These are phyloP conservation scores for Amanita pallidorosea DNA, from an alignment of 768 basidiomycete species.

Conservation along the genomic window DNA sequence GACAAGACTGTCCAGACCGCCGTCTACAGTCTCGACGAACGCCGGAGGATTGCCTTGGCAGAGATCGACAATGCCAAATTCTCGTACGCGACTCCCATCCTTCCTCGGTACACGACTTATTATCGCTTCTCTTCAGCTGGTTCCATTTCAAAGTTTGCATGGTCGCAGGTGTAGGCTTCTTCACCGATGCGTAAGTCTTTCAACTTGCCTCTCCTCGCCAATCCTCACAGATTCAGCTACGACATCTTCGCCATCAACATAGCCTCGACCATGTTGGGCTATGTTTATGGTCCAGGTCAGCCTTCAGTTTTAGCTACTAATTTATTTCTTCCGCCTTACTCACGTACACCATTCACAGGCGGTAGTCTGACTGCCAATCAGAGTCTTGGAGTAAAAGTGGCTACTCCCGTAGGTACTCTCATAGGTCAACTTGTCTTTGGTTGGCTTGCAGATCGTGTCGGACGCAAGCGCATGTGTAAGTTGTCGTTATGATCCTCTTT, in stretches of 20 bases:
- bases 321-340: not conserved
- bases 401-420: slow-evolving; percentile 67
- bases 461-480: slow-evolving; percentile 75
- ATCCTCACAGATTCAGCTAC: slow-evolving; percentile 28
- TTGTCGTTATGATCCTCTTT: slow-evolving; percentile 8
- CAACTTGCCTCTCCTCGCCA: no score
- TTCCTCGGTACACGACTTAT: not conserved
- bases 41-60: slow-evolving; percentile 69
- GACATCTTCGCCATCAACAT: slow-evolving; percentile 91
- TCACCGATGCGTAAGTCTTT: slow-evolving; percentile 63
- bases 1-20: slow-evolving; percentile 12
- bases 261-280: slow-evolving; percentile 73
- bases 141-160: slow-evolving; percentile 75
- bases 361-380: slow-evolving; percentile 41
- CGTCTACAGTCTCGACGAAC: slow-evolving; percentile 46
- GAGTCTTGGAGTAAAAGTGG: slow-evolving; percentile 68
- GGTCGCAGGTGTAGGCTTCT: slow-evolving; percentile 78
- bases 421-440: slow-evolving; percentile 72
- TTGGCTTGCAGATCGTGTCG: slow-evolving; percentile 67
- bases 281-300: slow-evolving; percentile 54
- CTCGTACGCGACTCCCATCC: slow-evolving; percentile 43
- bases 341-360: not conserved
- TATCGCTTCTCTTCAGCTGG: slow-evolving; percentile 35
- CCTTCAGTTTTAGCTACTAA: no score
- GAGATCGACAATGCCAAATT: slow-evolving; percentile 85